Conservation (phyloP, 352 stramenopile genomes). For the Phytophthora chlamydospora region DNA sequence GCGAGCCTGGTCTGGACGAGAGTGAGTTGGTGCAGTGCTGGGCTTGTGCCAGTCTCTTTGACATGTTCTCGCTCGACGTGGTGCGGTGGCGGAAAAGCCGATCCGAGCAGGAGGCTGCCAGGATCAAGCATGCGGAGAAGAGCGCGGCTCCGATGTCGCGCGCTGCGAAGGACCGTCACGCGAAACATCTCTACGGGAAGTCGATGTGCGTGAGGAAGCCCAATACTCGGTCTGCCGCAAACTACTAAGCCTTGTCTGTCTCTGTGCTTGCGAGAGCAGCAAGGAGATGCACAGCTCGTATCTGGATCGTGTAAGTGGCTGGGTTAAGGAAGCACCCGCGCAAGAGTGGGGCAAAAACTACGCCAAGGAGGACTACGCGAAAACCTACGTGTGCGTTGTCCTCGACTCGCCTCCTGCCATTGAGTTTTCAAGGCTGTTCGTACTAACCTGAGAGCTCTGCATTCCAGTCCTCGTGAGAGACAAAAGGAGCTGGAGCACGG, state of each 20-base stretch:
- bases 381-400: slow-evolving; percentile 53
- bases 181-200: slow-evolving; percentile 65
- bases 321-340: slow-evolving; percentile 46
- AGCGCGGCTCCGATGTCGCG: slow-evolving; percentile 27
- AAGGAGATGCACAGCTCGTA: slow-evolving; percentile 78
- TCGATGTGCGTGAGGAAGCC: slow-evolving; percentile 37
- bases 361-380: slow-evolving; percentile 55
- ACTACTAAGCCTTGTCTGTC: background rate
- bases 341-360: slow-evolving; percentile 64
- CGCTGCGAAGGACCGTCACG: slow-evolving; percentile 40
- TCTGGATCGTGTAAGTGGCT: slow-evolving; percentile 58
- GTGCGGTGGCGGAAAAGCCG: slow-evolving; percentile 49
- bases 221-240: background rate
- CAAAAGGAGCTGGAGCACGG: slow-evolving; percentile 50
- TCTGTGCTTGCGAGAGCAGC: slow-evolving; percentile 27
- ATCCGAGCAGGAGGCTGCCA: slow-evolving; percentile 42
- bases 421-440: background rate
- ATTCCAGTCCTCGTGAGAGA: slow-evolving; percentile 47
- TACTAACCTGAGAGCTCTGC: background rate
- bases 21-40: slow-evolving; percentile 8
- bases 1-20: background rate
- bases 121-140: slow-evolving; percentile 36
- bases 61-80: slow-evolving; percentile 73
- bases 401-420: background rate
- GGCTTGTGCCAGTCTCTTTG: background rate